Base-by-base conservation (phyloP, 345 rosid species). In the Triadica sebifera region DNA sequence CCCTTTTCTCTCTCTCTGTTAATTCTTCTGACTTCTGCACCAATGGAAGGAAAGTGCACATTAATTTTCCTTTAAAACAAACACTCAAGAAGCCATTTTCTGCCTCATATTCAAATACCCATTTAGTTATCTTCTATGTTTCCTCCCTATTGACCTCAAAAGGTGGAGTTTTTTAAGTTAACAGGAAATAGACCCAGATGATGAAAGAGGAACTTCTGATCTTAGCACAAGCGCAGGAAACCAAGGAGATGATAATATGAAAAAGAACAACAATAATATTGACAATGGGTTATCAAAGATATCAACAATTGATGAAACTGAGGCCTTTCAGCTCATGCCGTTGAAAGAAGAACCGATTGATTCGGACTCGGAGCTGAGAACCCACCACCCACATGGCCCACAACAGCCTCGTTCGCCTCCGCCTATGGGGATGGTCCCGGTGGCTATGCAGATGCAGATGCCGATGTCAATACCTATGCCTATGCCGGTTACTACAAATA, bases 301-400 rank as follows among this genome's bases (percentile, higher is more conserved):
- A n/a, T 57, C 72, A 13, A 63, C 72, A 59, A 66, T 73, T 55
- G 80, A 65, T 12, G 74, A 74, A 37, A 71, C 74, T 10, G 70
- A 62, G 6, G 71, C 84, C 22, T 76, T 78, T 38, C 85, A 74
- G 34, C 80, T 74, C 47, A 37, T 79, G 53, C 80, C 84, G 16
- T 66, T 86, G 20, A 86, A 83, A 68, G 81, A 81, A 34, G 87
- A 86, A 82, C 85, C 82, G 6, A 12, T 61, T 8, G 82, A 82
- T 38, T 72, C 81, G 25, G 83, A 79, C 60, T 68, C 70, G 43
- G 85, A 81, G 37, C 66, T 47, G 45, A 55, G 29, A 67, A 39
- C 76, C 70, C 34, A 13, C 64, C 60, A 39, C 47, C 47, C 52
- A 34, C 37, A 22, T 20, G 24, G 29, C 70, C 16, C 70, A 46